phyloP scores from a whole-genome alignment of 2,329 filamentous ascomycete genomes.

The Microcyclospora pomicola region DNA sequence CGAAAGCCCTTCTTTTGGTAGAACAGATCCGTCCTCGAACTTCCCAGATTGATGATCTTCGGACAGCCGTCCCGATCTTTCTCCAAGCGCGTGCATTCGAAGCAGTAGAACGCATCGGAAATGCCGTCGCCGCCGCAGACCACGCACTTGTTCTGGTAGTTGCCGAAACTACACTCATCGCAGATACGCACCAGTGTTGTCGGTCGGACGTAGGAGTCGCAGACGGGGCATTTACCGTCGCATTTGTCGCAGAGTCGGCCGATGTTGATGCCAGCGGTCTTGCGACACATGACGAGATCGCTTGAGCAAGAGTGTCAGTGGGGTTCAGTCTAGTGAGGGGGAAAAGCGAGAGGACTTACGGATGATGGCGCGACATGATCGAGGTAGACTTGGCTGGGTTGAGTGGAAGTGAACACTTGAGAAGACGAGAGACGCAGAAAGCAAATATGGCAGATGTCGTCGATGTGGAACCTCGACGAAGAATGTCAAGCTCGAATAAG shows the following conservation, averaged over 20 bases:
- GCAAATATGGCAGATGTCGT: background rate
- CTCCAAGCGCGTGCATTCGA: conserved; percentile 91
- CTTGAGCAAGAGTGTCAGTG: conserved; percentile 26
- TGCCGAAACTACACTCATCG: conserved; percentile 98
- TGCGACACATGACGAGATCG: conserved; percentile 99
- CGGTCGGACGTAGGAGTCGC: conserved; percentile 95
- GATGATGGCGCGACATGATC: conserved; percentile 84
- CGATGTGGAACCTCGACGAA: background rate
- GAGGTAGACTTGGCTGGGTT: background rate
- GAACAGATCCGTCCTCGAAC: conserved; percentile 82
- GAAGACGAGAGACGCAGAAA: background rate
- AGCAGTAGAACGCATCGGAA: conserved; percentile 97
- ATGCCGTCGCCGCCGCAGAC: conserved; percentile 98
- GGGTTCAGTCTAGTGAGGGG: conserved; percentile 6
- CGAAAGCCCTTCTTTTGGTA: conserved; percentile 61
- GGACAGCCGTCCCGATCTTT: conserved; percentile 96
- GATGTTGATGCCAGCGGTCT: conserved; percentile 94
- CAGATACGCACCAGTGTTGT: conserved; percentile 96
- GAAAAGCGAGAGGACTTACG: conserved; percentile 41
- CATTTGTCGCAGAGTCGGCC: conserved; percentile 99
- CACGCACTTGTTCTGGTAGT: conserved; percentile 99
- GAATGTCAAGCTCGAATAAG: background rate
- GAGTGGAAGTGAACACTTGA: background rate
- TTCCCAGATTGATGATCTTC: conserved; percentile 97
- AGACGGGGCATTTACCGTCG: conserved; percentile 98